Evolutionary conservation across 129 eudicot genomes (phyloP).

Genomic region (Flaveria bidentis): DNA sequence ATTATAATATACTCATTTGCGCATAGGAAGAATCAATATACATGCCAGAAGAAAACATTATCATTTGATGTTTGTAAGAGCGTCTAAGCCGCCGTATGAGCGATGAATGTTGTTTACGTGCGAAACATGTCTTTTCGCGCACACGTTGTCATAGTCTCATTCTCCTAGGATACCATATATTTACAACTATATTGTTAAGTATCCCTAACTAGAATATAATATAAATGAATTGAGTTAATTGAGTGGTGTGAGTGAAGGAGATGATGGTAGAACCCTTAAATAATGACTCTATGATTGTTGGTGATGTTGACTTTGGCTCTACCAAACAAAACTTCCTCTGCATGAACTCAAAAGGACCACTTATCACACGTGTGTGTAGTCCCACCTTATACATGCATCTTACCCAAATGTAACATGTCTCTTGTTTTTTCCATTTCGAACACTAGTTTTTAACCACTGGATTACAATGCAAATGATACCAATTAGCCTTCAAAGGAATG

Average conservation of each 20-base stretch:
- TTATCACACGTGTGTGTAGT: conserved; percentile 52
- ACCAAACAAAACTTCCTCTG: conserved; percentile 45
- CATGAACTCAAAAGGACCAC: conserved; percentile 56
- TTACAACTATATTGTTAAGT: neutral
- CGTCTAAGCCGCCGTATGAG: neutral
- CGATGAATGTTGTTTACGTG: neutral
- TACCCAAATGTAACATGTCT: conserved; percentile 34
- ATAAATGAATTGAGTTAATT: conserved; percentile 22
- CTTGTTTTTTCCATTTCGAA: neutral
- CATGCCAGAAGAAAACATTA: neutral
- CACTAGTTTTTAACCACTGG: neutral
- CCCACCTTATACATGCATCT: conserved; percentile 32
- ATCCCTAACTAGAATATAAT: conserved; percentile 1
- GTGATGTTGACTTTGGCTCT: conserved; percentile 59
- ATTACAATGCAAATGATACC: neutral
- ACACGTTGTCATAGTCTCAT: neutral
- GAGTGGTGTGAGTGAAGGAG: conserved; percentile 48
- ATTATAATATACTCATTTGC: neutral
- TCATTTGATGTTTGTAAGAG: neutral
- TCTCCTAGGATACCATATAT: neutral
- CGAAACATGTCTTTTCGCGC: neutral
- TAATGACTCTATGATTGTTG: conserved; percentile 73
- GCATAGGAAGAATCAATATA: neutral
- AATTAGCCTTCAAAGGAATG: neutral
- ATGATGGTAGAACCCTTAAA: conserved; percentile 33